Conservation (phyloP, 2,329 filamentous ascomycete species). For the Blastomyces parvus region DNA sequence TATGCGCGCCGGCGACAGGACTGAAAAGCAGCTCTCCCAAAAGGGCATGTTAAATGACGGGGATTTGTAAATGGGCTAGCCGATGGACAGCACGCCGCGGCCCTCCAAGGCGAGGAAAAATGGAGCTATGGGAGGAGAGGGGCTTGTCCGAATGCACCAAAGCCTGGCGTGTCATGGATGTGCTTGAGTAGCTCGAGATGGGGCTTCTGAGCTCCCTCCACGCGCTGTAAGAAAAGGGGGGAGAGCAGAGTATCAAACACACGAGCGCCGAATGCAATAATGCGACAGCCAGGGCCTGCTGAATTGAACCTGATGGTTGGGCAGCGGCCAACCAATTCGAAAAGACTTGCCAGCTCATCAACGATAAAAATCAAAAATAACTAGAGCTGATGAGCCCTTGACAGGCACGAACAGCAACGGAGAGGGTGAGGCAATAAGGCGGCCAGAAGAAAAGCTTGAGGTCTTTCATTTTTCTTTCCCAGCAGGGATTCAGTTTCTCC, state of each 20-base stretch:
- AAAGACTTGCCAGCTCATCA: conserved; percentile 21
- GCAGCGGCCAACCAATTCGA: conserved; percentile 26
- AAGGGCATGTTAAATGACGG: conserved; percentile 8
- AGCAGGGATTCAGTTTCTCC: conserved; percentile 1
- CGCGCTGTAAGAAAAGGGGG: neutral
- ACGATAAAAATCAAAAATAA: conserved; percentile 10
- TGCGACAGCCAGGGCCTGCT: neutral
- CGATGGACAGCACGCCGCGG: conserved; percentile 8
- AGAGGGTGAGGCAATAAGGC: conserved; percentile 18
- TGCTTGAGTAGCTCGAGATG: conserved; percentile 3
- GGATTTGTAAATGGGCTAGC: conserved; percentile 11
- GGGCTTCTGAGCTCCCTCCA: neutral
- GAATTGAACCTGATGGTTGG: conserved; percentile 14
- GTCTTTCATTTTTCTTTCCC: too few relatives aligned
- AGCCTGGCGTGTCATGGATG: conserved; percentile 5
- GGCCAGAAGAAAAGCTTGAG: neutral
- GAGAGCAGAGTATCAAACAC: neutral
- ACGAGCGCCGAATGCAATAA: neutral
- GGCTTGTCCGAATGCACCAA: neutral
- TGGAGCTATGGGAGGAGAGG: conserved; percentile 7
- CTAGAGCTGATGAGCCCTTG: conserved; percentile 13
- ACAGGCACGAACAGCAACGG: conserved; percentile 17
- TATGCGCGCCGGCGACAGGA: neutral
- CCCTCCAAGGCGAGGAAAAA: conserved; percentile 5
- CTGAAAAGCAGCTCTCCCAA: conserved; percentile 13